Conservation (phyloP, 73 alveolate species). For the Paramecium bursaria region DNA sequence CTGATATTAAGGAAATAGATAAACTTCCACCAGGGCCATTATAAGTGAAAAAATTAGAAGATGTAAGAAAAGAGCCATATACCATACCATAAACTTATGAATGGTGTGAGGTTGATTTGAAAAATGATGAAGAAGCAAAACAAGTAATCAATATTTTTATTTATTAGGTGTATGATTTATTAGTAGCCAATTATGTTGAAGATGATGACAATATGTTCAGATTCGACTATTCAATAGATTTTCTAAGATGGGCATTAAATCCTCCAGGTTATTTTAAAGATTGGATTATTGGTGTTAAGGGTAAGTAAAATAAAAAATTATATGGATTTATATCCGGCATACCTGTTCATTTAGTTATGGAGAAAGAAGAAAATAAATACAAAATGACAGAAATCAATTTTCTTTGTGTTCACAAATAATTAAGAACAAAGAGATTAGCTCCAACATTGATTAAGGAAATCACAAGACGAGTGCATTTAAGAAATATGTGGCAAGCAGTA, state of each 20-base stretch:
- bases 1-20: conserved; percentile 74
- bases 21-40: conserved; percentile 78
- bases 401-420: conserved; percentile 97
- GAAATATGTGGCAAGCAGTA: conserved; percentile 97
- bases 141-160: conserved; percentile 69
- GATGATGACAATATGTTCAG: conserved; percentile 99
- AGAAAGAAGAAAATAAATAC: conserved; percentile 69
- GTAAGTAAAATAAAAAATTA: conserved; percentile 87
- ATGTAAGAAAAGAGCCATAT: conserved; percentile 86
- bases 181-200: conserved; percentile 97
- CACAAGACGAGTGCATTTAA: conserved; percentile 96
- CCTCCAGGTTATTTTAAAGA: conserved; percentile 90
- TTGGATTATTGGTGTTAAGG: conserved; percentile 92
- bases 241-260: conserved; percentile 93
- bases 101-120: conserved; percentile 89
- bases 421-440: conserved; percentile 96
- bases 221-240: conserved; percentile 94
- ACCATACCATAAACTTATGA: conserved; percentile 89
- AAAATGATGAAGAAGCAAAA: conserved; percentile 79
- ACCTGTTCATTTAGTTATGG: conserved; percentile 88
- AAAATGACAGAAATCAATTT: conserved; percentile 98
- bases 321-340: conserved; percentile 98
- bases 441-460: conserved; percentile 96
- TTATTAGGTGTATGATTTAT: conserved; percentile 83
- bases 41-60: conserved; percentile 82